Conservation (phyloP, 371 early-diverging fungal genomes). For the Mortierella sp. region DNA sequence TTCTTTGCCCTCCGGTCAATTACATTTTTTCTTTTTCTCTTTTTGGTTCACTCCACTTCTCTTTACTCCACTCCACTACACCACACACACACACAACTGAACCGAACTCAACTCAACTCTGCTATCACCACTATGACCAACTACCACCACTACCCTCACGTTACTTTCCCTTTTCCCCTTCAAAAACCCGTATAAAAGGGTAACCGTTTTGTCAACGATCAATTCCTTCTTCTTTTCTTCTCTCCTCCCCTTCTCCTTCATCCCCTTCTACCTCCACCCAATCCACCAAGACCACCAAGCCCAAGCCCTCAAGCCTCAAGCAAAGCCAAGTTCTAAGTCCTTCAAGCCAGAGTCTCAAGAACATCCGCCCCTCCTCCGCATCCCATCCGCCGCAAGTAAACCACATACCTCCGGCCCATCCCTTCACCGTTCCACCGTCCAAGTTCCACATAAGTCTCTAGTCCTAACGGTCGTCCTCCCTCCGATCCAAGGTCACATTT, state of each 20-base stretch:
- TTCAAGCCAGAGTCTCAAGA: neutral
- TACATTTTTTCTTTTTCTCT: neutral
- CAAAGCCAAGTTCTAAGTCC: neutral
- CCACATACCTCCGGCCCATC: too few relatives aligned
- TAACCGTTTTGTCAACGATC: neutral
- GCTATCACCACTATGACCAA: neutral
- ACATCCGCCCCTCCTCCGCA: too few relatives aligned
- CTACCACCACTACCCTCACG: constrained; percentile 10
- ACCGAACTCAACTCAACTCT: neutral
- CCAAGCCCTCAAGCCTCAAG: constrained; percentile 6
- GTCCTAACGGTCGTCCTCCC: constrained; percentile 6
- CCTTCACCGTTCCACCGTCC: neutral
- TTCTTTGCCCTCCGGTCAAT: constrained; percentile 8
- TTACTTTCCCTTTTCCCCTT: neutral
- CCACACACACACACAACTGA: neutral
- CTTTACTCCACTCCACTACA: neutral
- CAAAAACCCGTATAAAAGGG: constrained; percentile 9
- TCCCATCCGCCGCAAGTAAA: neutral
- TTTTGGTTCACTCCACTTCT: neutral
- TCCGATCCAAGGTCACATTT: constrained; percentile 10
- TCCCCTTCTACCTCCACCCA: neutral
- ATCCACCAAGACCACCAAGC: neutral
- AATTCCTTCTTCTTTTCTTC: neutral
- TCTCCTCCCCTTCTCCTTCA: constrained; percentile 5
- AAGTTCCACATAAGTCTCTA: neutral